phyloP scores from a whole-genome alignment of 352 stramenopile species.

The Thalassiosira exigua region DNA sequence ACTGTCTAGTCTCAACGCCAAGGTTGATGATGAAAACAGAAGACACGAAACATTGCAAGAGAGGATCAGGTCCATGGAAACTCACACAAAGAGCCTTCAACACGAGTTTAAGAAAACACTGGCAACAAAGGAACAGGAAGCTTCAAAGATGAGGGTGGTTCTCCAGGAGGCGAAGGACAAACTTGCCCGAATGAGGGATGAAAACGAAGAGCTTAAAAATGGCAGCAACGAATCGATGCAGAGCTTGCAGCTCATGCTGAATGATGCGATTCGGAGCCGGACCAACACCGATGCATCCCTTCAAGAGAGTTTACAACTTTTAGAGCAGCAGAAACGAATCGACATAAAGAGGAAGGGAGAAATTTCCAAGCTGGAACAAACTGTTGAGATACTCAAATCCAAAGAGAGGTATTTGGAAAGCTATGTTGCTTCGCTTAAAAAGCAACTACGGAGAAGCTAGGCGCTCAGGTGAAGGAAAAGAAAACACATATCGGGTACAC shows the following conservation, averaged over 20 bases:
- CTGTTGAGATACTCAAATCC: conserved; percentile 53
- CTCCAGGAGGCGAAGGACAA: conserved; percentile 56
- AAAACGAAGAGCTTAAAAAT: conserved; percentile 45
- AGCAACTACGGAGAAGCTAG: conserved; percentile 33
- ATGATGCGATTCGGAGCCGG: conserved; percentile 52
- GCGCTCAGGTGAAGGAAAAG: background rate
- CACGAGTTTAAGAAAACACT: conserved; percentile 39
- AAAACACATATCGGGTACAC: background rate
- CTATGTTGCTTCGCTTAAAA: conserved; percentile 52
- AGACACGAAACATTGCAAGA: conserved; percentile 31
- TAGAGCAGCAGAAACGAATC: conserved; percentile 56
- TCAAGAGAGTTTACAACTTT: conserved; percentile 55
- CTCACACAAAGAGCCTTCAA: conserved; percentile 42
- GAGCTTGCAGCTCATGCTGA: conserved; percentile 53
- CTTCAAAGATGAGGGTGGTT: conserved; percentile 49
- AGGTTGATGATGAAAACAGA: conserved; percentile 20
- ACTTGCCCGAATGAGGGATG: conserved; percentile 31
- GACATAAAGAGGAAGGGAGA: conserved; percentile 58
- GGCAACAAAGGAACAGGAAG: conserved; percentile 44
- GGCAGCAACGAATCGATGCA: conserved; percentile 31
- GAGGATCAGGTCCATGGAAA: conserved; percentile 42
- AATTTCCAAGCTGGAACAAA: conserved; percentile 58
- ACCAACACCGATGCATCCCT: conserved; percentile 45
- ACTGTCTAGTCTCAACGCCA: conserved; percentile 31
- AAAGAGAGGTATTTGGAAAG: conserved; percentile 61